Evolutionary conservation across 768 basidiomycete genomes (phyloP).

Genomic region (Sarcodon aspratus): DNA sequence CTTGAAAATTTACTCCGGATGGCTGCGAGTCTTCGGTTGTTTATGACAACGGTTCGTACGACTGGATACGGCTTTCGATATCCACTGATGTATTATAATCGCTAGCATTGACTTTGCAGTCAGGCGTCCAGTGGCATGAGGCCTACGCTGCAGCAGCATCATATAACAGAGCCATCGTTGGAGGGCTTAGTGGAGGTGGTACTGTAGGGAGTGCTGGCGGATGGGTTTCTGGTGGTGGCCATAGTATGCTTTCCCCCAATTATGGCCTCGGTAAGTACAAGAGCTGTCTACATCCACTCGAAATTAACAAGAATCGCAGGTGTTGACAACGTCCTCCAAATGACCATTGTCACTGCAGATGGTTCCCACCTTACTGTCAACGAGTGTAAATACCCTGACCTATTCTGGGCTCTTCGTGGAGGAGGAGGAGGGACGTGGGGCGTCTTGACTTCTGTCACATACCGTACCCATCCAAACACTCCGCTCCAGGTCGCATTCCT

Average conservation of each 20-base stretch:
- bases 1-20: slow-evolving; percentile 14
- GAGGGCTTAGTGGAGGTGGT: slow-evolving; percentile 26
- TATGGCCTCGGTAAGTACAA: slow-evolving; percentile 28
- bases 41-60: slow-evolving; percentile 11
- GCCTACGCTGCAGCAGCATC: slow-evolving; percentile 28
- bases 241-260: slow-evolving; percentile 25
- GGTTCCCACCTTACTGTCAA: slow-evolving; percentile 30
- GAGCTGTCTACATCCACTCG: not conserved
- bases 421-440: slow-evolving; percentile 38
- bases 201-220: slow-evolving; percentile 38
- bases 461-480: slow-evolving; percentile 26
- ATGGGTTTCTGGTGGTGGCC: slow-evolving; percentile 39
- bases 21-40: slow-evolving; percentile 14
- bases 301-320: slow-evolving; percentile 14
- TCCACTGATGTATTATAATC: slow-evolving; percentile 2
- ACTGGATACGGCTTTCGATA: slow-evolving; percentile 9
- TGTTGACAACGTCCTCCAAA: slow-evolving; percentile 36
- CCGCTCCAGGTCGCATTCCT: slow-evolving; percentile 21
- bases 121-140: slow-evolving; percentile 36
- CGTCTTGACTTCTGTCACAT: slow-evolving; percentile 34
- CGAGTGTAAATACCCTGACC: slow-evolving; percentile 18
- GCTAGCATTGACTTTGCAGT: slow-evolving; percentile 19
- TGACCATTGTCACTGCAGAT: slow-evolving; percentile 30
- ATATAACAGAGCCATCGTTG: slow-evolving; percentile 30
- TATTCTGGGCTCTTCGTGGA: slow-evolving; percentile 26